These are phyloP conservation scores for Bacidia gigantensis DNA, from an alignment of 495 filamentous ascomycete species.

Conservation along the genomic window DNA sequence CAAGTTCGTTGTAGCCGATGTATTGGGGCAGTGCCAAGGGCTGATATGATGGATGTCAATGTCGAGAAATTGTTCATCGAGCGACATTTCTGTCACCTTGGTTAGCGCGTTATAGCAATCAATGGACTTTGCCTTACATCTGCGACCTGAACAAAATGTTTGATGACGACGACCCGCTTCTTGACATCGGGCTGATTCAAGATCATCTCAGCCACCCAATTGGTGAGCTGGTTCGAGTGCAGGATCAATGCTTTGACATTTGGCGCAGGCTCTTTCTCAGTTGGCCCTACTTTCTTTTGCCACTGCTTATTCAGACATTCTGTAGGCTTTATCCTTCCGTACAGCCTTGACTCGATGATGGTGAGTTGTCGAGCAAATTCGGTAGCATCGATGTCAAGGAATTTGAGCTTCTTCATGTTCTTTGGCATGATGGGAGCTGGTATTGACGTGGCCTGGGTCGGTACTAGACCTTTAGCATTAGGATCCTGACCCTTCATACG, in stretches of 20 bases:
- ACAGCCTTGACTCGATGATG: slow-evolving; percentile 89
- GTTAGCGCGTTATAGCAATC: slow-evolving; percentile 14
- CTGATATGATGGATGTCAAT: slow-evolving; percentile 95
- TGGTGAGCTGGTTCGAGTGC: slow-evolving; percentile 95
- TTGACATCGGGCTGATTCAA: slow-evolving; percentile 84
- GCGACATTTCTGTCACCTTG: slow-evolving; percentile 65
- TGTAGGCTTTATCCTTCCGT: slow-evolving; percentile 86
- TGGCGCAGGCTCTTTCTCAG: slow-evolving; percentile 75
- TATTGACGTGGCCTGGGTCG: slow-evolving; percentile 62
- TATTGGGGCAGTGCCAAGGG: slow-evolving; percentile 84
- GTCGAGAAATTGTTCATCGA: slow-evolving; percentile 92
- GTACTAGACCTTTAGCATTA: slow-evolving; percentile 72
- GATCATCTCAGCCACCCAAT: slow-evolving; percentile 99
- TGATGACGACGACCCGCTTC: slow-evolving; percentile 92
- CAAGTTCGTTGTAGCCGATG: slow-evolving; percentile 90
- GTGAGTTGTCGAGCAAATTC: slow-evolving; percentile 95
- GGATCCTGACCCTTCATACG: slow-evolving; percentile 75
- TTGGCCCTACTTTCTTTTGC: slow-evolving; percentile 79
- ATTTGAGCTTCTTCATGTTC: slow-evolving; percentile 99
- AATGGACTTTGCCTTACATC: slow-evolving; percentile 47
- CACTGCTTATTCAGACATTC: slow-evolving; percentile 97
- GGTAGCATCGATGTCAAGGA: slow-evolving; percentile 87
- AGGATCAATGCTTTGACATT: slow-evolving; percentile 95
- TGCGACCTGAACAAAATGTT: slow-evolving; percentile 91
- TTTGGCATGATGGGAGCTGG: slow-evolving; percentile 89